Evolutionary conservation across 768 basidiomycete genomes (phyloP).

Genomic region (Mycena vitilis): DNA sequence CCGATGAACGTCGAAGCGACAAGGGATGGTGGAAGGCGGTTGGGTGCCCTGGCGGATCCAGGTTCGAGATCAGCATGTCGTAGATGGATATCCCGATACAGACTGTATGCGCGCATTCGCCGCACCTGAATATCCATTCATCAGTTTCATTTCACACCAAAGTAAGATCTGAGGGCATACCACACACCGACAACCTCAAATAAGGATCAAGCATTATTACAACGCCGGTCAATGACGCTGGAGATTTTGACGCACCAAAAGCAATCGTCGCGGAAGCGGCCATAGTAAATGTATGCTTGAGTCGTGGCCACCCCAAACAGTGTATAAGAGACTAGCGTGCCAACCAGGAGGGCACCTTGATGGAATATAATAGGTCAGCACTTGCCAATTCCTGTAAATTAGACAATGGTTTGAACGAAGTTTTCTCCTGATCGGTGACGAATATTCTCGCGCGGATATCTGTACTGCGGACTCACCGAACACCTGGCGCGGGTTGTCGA

Average conservation of each 20-base stretch:
- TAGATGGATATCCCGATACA: slow-evolving; percentile 9
- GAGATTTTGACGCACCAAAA: not conserved
- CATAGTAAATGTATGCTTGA: too few relatives aligned
- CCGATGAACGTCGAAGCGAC: not conserved
- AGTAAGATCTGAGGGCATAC: not conserved
- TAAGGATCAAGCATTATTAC: not conserved
- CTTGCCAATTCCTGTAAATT: too few relatives aligned
- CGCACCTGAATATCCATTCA: not conserved
- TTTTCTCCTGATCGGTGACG: too few relatives aligned
- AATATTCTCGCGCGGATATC: too few relatives aligned
- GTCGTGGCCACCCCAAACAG: too few relatives aligned
- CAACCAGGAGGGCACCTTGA: too few relatives aligned
- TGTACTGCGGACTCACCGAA: too few relatives aligned
- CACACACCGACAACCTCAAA: slow-evolving; percentile 15
- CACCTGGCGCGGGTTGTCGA: too few relatives aligned
- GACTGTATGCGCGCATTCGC: slow-evolving; percentile 10
- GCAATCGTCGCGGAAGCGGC: slow-evolving; percentile 1
- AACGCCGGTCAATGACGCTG: too few relatives aligned
- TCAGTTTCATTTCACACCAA: not conserved
- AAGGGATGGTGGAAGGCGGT: not conserved
- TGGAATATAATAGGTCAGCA: too few relatives aligned
- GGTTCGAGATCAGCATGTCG: slow-evolving; percentile 4
- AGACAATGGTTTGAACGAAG: too few relatives aligned
- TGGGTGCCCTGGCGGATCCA: slow-evolving; percentile 1
- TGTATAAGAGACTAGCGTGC: too few relatives aligned